phyloP scores from a whole-genome alignment of 352 stramenopile genomes.

The Elongisporangium anandrum region DNA sequence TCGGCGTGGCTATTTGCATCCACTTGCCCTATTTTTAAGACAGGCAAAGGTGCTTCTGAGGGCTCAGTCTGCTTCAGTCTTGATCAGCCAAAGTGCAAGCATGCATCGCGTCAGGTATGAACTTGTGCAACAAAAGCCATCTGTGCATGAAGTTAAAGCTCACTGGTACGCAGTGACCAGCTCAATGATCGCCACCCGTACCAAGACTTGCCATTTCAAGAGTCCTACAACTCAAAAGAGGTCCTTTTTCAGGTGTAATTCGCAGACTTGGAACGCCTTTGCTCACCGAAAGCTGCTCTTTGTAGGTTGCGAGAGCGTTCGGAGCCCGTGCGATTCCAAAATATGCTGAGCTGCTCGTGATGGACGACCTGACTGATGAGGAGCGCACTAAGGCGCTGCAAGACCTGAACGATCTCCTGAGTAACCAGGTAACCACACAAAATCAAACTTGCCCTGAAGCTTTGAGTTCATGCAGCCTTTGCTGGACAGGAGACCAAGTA shows the following conservation, averaged over 20 bases:
- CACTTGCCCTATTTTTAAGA: neutral
- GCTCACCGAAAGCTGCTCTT: neutral
- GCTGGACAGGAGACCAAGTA: conserved; percentile 42
- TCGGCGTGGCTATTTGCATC: neutral
- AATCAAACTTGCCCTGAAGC: neutral
- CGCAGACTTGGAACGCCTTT: neutral
- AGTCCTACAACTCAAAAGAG: conserved; percentile 53
- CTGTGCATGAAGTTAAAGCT: neutral
- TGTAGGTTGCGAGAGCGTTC: conserved; percentile 55
- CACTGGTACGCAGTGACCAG: conserved; percentile 31
- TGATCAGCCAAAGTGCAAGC: neutral
- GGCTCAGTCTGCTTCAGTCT: neutral
- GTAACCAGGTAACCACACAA: conserved; percentile 25
- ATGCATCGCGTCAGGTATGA: conserved; percentile 72
- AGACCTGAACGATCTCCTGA: conserved; percentile 49
- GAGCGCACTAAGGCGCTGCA: conserved; percentile 40
- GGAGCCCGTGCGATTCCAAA: conserved; percentile 43
- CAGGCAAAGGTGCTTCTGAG: neutral
- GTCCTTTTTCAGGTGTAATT: conserved; percentile 5
- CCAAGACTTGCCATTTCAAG: conserved; percentile 42
- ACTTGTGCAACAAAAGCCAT: too few species aligned
- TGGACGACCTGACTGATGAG: conserved; percentile 52
- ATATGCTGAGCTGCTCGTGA: conserved; percentile 50
- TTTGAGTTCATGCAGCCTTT: neutral
- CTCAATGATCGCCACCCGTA: conserved; percentile 60